Base-by-base conservation (phyloP, 306 rosid species). In the Citrullus mucosospermus region DNA sequence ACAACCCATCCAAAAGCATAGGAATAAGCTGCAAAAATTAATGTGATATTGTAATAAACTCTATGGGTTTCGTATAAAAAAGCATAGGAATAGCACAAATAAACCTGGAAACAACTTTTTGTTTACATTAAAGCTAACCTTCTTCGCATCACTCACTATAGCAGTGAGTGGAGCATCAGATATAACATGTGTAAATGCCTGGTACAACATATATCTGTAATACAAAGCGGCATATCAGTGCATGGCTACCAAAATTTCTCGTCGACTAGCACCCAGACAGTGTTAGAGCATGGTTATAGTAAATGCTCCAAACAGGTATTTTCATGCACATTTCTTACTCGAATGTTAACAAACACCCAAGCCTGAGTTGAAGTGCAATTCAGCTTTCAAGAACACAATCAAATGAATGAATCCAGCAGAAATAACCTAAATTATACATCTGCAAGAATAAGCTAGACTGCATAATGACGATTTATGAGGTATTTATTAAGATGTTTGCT, bases 1-100 rank as follows among this genome's bases (percentile, higher is more conserved):
- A 86, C 84, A 95, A 79, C 81, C 90, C 91, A 81, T 89, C 96
- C 86, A 91, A 79, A 28, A 95, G 84, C 84, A 95, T 39, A 72
- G 92, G 92, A 79, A 92, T 82, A 76, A 95, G 85, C 98, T 95
- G 98, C 96, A 85, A 87, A 63, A 86, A 74, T 62, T 36, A 38
- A 43, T 11, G 61, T 16, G 6, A 78, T 41, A 15, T 39, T 63
- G 59, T 15, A 28, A 3, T 16, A 15, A 50, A 25, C 15, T 22
- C 6, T 30, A 50, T 72, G 14, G 8, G 15, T 46, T 63, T 36
- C 9, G 16, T 25, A 12, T 28, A 46, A 71, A 22, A 71, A 46
- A 44, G n/a, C 39, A 67, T 43, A 73, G 28, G 30, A 72, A 50
- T 72, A 30, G 61, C 44, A 51, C 46, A 73, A 73, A 73, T 8